Conservation (phyloP, 1,284 basidiomycete species). For the Clitocybe nebularis region DNA sequence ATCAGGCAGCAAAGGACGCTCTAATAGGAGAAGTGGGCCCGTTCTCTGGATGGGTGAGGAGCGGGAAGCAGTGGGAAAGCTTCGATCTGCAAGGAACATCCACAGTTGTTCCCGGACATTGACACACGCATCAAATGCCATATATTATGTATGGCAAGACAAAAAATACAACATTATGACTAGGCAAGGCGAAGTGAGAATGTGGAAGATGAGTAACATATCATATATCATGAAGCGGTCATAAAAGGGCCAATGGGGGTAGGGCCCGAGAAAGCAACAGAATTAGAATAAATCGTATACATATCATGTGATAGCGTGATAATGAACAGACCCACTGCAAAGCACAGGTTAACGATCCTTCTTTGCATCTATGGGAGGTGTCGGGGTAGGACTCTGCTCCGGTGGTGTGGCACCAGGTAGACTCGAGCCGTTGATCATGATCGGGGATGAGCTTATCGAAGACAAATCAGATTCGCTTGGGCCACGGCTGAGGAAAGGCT, state of each 20-base stretch:
- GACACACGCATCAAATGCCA: no score
- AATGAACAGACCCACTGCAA: not conserved
- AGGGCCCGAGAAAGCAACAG: not conserved
- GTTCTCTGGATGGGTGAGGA: conserved; percentile 62
- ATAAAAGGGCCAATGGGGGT: not conserved
- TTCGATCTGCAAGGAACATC: conserved; percentile 34
- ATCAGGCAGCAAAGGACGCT: conserved; percentile 43
- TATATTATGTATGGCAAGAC: no score
- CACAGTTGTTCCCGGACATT: no score
- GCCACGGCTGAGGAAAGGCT: conserved; percentile 26
- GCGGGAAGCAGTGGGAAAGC: conserved; percentile 47
- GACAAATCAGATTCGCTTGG: conserved; percentile 38
- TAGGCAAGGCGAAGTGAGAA: no score
- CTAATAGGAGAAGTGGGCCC: conserved; percentile 39
- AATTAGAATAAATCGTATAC: not conserved
- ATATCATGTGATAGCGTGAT: not conserved
- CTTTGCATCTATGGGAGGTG: conserved; percentile 11
- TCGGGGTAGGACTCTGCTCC: conserved; percentile 14
- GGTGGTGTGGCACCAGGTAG: conserved; percentile 6
- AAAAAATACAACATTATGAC: no score
- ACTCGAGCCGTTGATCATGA: not conserved
- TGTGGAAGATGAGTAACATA: no score
- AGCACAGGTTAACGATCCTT: conserved; percentile 14
- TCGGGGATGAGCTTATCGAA: conserved; percentile 23
- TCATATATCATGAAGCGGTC: not conserved